Conservation (phyloP, 306 rosid species). For the Trifolium pratense region DNA sequence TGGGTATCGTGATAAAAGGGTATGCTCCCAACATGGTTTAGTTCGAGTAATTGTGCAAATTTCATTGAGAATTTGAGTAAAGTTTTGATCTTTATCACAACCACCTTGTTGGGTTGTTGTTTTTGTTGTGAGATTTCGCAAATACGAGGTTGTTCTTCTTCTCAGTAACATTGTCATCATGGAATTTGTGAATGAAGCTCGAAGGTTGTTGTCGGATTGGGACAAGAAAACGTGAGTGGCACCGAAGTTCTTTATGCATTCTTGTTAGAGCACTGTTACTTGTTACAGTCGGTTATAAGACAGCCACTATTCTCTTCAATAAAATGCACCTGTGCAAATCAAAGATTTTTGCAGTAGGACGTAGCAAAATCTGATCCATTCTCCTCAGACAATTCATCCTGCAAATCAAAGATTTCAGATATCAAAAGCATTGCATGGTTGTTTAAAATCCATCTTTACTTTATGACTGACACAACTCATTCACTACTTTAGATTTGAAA, state of each 20-base stretch:
- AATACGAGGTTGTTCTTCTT: neutral
- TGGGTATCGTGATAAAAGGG: conserved; percentile 64
- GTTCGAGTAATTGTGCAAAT: conserved; percentile 62
- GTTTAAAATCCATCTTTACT: conserved; percentile 25
- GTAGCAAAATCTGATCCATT: neutral
- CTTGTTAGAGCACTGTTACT: conserved; percentile 57
- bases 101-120: conserved; percentile 38
- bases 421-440: neutral
- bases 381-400: conserved; percentile 81
- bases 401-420: conserved; percentile 49
- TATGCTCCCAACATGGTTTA: conserved; percentile 73
- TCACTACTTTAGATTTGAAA: neutral
- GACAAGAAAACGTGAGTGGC: neutral
- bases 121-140: conserved; percentile 51
- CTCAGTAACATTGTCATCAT: neutral
- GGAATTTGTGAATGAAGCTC: neutral
- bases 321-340: conserved; percentile 78
- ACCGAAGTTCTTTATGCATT: conserved; percentile 50
- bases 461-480: conserved; percentile 23
- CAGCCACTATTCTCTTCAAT: conserved; percentile 74
- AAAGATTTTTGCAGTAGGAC: too few relatives aligned
- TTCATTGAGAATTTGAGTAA: conserved; percentile 48
- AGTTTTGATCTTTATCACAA: conserved; percentile 31
- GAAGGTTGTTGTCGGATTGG: neutral
- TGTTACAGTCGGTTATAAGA: conserved; percentile 66